Base-by-base conservation (phyloP, 805 yeast genomes). In the Wilhelminamyces savonicus region DNA sequence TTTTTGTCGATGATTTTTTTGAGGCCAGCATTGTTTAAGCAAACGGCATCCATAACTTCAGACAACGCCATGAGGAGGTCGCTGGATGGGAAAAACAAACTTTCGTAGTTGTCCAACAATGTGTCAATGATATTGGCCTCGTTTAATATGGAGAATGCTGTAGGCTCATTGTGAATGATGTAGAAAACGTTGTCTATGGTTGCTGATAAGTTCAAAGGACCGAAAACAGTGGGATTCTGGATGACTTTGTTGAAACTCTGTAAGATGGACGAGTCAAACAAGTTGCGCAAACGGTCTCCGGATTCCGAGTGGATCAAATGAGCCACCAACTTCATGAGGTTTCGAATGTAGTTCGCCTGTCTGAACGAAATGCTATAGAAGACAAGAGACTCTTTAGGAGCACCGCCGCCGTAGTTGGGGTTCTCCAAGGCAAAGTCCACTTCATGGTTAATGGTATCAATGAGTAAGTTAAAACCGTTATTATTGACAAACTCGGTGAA, bases 161-260 rank as follows among this genome's bases (percentile, higher is more conserved):
- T 86, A 7, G 97, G 96, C 45, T 90, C 97, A 41, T 81, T 82
- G 49, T 88, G 90, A 17, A 88, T 76, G 35, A 86, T 83, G 9
- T 71, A 70, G 23, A 80, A 71, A 13, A 86, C 67, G 9, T 79
- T 71, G 36, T 76, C 79, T 21, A 88, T 51, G 0, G 83, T 69
- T 14, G 73, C 62, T 0, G 83, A 63, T 10, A 83, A 52, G 10
- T 84, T 54, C 11, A 74, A 67, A 23, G 76, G 73, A 0, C 95
- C 95, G 60, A 86, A 84, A 0, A 72, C 53, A 0, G 53, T 39
- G 1, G 82, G 74, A 42, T 83, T 62, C 10, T 50, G 44, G 12
- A 88, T 43, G 2, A 88, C 70, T 32, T 60, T 65, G 37, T 75
- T 78, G 39, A 86, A 56, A 17, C 82, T 69, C 17, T 56, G 46